phyloP scores from a whole-genome alignment of 2,329 filamentous ascomycete species.

The Aspergillus tubingensis region DNA sequence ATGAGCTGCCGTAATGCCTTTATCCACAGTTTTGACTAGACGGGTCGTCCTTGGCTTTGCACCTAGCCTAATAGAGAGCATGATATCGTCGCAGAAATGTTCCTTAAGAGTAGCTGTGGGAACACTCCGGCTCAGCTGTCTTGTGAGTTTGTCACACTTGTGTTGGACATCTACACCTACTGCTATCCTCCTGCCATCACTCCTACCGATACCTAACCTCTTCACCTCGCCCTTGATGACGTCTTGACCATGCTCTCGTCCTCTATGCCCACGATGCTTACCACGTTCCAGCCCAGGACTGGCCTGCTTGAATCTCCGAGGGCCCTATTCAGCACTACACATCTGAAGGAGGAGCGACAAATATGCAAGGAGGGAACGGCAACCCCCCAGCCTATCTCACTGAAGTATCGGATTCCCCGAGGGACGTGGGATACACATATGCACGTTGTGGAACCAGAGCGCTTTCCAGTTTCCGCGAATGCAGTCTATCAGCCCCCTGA shows the following conservation, averaged over 20 bases:
- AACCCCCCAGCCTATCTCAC: constrained; percentile 3
- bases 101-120: constrained; percentile 14
- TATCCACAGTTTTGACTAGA: constrained; percentile 1
- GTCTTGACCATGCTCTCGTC: not conserved
- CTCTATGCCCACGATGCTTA: constrained; percentile 26
- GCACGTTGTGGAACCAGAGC: constrained; percentile 60
- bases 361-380: not conserved
- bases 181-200: not conserved
- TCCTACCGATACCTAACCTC: not conserved
- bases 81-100: constrained; percentile 13
- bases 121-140: not conserved
- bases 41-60: not conserved
- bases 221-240: not conserved
- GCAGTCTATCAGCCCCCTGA: constrained; percentile 56
- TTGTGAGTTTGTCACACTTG: constrained; percentile 13
- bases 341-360: not conserved
- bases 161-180: not conserved
- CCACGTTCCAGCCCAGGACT: constrained; percentile 25
- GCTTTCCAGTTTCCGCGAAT: constrained; percentile 51
- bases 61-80: constrained; percentile 7
- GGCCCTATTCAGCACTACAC: not conserved
- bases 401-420: constrained; percentile 32
- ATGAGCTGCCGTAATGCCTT: constrained; percentile 1
- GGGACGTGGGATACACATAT: constrained; percentile 63
- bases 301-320: constrained; percentile 15